Percentiles rank a stretch among this genome's conserved stretches.
Evolutionary conservation across 257 asterid genomes (phyloP).

Genomic region (Linaria vulgaris): DNA sequence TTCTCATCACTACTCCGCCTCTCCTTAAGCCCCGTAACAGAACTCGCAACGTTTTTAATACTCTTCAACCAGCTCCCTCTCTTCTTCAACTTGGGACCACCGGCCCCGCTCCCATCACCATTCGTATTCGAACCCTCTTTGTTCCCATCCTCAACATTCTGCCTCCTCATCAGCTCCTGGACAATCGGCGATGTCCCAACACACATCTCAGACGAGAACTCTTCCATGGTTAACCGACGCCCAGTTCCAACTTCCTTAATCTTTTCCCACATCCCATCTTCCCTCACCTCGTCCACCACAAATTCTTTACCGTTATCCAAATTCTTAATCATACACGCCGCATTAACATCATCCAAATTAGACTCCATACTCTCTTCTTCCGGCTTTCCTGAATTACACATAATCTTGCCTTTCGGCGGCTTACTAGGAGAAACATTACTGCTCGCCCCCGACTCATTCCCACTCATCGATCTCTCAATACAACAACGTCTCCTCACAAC

Average conservation of each 20-base stretch:
- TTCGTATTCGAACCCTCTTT: conserved; percentile 50
- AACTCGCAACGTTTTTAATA: conserved; percentile 69
- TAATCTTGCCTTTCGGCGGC: conserved; percentile 42
- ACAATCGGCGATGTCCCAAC: conserved; percentile 97
- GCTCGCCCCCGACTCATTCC: conserved; percentile 27
- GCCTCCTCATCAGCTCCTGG: conserved; percentile 96
- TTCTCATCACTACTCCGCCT: conserved; percentile 88
- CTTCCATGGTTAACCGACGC: conserved; percentile 90
- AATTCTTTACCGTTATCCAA: conserved; percentile 95
- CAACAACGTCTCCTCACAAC: conserved; percentile 11
- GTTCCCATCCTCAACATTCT: conserved; percentile 75
- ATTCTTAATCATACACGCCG: conserved; percentile 73
- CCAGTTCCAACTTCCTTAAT: conserved; percentile 92
- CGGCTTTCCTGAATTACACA: conserved; percentile 17
- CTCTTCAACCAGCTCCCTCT: conserved; percentile 83
- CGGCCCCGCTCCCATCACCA: conserved; percentile 51
- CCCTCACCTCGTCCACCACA: conserved; percentile 88
- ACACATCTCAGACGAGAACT: conserved; percentile 73
- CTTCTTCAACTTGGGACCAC: conserved; percentile 62
- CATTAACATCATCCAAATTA: conserved; percentile 33
- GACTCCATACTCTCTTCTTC: conserved; percentile 31
- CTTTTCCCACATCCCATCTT: conserved; percentile 91
- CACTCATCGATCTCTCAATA: conserved; percentile 33
- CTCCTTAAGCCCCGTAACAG: conserved; percentile 72
- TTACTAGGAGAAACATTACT: conserved; percentile 38